phyloP scores from a whole-genome alignment of 768 basidiomycete genomes.

The Boletellus ananas region DNA sequence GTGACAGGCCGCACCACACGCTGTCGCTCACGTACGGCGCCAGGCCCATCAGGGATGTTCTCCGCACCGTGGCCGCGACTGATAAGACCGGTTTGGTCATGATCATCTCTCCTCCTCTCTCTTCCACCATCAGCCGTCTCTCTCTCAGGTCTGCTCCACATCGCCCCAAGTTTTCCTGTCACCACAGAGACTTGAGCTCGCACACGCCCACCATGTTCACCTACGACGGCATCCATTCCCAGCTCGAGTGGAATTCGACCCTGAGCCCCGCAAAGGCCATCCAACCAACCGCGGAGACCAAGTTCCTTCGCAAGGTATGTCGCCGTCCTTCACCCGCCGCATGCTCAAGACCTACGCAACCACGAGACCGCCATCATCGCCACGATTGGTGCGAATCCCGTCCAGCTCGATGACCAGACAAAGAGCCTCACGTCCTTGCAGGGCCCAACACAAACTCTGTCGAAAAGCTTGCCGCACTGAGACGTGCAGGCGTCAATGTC shows the following conservation, averaged over 20 bases:
- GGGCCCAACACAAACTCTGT: conserved; percentile 93
- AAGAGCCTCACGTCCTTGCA: conserved; percentile 29
- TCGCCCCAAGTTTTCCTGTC: conserved; percentile 1
- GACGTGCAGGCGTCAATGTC: conserved; percentile 94
- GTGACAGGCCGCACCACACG: background rate
- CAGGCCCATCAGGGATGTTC: conserved; percentile 20
- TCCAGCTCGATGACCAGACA: background rate
- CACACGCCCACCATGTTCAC: conserved; percentile 43
- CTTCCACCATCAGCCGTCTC: conserved; percentile 15
- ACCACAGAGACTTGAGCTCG: conserved; percentile 7
- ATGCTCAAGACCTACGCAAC: conserved; percentile 6
- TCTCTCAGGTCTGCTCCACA: conserved; percentile 13
- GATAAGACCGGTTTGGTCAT: conserved; percentile 14
- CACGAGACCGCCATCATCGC: conserved; percentile 93
- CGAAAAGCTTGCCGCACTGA: conserved; percentile 81
- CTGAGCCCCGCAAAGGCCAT: conserved; percentile 72
- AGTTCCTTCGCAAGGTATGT: conserved; percentile 86
- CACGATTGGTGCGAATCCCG: conserved; percentile 73
- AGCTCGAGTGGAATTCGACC: conserved; percentile 90
- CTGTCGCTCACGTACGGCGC: conserved; percentile 6
- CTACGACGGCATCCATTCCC: conserved; percentile 63
- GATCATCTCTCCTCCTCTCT: conserved; percentile 5
- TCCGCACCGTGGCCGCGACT: conserved; percentile 5
- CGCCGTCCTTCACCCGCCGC: background rate
- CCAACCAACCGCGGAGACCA: conserved; percentile 72